Conservation (phyloP, 306 rosid species). For the Sindora glabra region DNA sequence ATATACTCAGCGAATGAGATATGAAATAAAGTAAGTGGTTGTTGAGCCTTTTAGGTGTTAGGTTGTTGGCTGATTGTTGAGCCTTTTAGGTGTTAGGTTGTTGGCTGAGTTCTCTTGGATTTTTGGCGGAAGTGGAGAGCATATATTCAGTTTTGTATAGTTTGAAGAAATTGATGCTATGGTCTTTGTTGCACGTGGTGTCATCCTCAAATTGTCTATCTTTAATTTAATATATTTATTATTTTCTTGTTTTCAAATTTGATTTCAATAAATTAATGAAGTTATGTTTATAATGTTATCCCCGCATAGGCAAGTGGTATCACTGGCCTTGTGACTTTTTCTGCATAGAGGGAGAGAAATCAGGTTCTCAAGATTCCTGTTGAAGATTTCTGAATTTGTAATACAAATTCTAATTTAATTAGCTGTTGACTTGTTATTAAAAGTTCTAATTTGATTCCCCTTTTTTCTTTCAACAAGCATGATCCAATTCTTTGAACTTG, state of each 20-base stretch:
- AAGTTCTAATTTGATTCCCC: no score
- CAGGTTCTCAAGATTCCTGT: background rate
- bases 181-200: no score
- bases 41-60: no score
- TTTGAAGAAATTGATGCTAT: conserved; percentile 13
- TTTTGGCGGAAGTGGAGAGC: no score
- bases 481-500: no score
- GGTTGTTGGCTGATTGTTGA: no score
- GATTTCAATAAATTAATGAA: conserved; percentile 14
- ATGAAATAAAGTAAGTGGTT: no score
- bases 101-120: background rate
- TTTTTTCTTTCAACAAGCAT: no score
- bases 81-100: background rate
- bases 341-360: background rate
- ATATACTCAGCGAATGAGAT: no score
- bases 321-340: background rate
- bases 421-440: no score
- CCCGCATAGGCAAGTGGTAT: background rate
- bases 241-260: conserved; percentile 5
- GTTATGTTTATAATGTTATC: background rate
- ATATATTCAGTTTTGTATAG: background rate
- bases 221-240: background rate
- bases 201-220: background rate
- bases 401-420: no score
- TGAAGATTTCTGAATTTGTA: no score